Conservation (phyloP, 768 basidiomycete genomes). For the Mycena pura region DNA sequence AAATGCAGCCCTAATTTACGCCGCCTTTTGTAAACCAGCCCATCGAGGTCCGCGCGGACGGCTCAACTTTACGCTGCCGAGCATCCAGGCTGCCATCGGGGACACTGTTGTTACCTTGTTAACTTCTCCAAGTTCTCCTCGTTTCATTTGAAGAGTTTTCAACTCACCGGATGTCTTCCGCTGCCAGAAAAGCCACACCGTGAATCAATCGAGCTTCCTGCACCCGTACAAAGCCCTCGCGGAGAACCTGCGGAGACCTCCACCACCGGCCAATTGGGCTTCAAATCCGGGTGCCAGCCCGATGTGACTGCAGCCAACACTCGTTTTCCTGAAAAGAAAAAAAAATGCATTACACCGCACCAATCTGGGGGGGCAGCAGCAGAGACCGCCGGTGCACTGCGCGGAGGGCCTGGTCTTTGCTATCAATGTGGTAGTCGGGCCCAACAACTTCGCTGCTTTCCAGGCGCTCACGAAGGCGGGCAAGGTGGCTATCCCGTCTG, state of each 20-base stretch:
- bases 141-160: neutral
- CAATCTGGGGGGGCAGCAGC: conserved; percentile 54
- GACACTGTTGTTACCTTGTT: conserved; percentile 31
- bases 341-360: conserved; percentile 8
- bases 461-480: neutral
- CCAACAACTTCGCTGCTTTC: conserved; percentile 50
- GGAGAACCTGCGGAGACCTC: too few species aligned
- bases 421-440: conserved; percentile 43
- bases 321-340: neutral
- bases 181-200: conserved; percentile 41
- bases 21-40: too few species aligned
- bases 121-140: neutral
- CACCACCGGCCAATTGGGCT: conserved; percentile 24
- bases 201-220: conserved; percentile 37
- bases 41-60: conserved; percentile 28
- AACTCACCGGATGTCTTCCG: conserved; percentile 16
- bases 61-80: conserved; percentile 21
- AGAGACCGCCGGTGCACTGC: conserved; percentile 42
- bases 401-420: conserved; percentile 56
- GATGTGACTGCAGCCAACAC: conserved; percentile 21
- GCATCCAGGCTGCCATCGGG: conserved; percentile 26
- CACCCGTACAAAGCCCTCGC: conserved; percentile 32
- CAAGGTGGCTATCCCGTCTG: neutral
- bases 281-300: conserved; percentile 41
- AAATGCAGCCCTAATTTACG: too few species aligned